Percentiles rank a stretch among this genome's conserved stretches.
These are phyloP conservation scores for Xylaria bambusicola DNA, from an alignment of 495 filamentous ascomycete genomes.

Conservation along the genomic window DNA sequence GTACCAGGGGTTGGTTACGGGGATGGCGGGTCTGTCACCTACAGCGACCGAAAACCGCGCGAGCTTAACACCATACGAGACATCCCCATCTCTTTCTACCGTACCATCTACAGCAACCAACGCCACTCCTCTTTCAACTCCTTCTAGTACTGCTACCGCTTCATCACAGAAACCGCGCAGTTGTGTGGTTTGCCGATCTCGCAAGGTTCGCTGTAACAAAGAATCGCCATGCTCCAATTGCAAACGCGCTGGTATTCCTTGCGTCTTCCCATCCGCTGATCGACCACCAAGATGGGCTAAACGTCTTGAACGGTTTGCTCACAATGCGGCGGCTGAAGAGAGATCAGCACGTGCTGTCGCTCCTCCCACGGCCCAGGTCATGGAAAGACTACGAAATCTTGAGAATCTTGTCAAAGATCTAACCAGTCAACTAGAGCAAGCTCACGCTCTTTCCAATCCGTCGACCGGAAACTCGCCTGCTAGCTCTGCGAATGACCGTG, in stretches of 20 bases:
- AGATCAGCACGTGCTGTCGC: conserved; percentile 18
- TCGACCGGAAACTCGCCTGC: conserved; percentile 21
- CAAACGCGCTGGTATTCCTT: conserved; percentile 57
- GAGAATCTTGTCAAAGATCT: conserved; percentile 60
- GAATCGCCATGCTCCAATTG: conserved; percentile 60
- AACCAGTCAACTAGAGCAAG: conserved; percentile 52
- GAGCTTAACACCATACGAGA: background rate
- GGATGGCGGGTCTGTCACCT: background rate
- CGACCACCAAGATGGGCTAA: conserved; percentile 55
- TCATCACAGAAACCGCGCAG: conserved; percentile 48
- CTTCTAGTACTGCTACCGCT: background rate
- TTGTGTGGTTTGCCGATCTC: conserved; percentile 57
- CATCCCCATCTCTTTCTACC: background rate
- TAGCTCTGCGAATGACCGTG: conserved; percentile 25
- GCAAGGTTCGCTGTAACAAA: conserved; percentile 66
- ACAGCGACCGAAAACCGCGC: conserved; percentile 4
- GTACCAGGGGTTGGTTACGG: background rate
- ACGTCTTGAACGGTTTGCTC: conserved; percentile 40
- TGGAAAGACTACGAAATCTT: conserved; percentile 55
- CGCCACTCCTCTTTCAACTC: background rate
- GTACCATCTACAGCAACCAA: background rate
- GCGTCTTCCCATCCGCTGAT: conserved; percentile 51
- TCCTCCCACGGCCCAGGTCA: conserved; percentile 38
- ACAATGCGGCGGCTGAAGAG: conserved; percentile 22
- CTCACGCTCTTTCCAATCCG: conserved; percentile 22